Base-by-base conservation (phyloP, 176 grass and related monocot species). In the Oryza officinalis region DNA sequence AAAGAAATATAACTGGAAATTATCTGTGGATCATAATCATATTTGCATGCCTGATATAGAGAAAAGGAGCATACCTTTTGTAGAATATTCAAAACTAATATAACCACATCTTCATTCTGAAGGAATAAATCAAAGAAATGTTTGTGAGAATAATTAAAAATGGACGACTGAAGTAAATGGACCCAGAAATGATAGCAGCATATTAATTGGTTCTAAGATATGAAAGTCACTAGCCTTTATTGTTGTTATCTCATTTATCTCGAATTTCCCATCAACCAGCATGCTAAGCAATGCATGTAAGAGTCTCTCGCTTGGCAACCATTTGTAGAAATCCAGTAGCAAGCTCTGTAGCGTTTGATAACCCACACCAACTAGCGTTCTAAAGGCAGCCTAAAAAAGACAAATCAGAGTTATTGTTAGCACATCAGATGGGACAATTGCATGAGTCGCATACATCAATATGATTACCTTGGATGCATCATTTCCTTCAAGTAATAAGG, bases 51-150 rank as follows among this genome's bases (percentile, higher is more conserved):
- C 26, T 14, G 18, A 43, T 38, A 37, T 15, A 44, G 13, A 50
- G 52, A 80, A 12, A 60, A 38, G 30, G 44, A 60, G 22, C 22
- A 23, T 8, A 91, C 92, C 89, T 94, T 94, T 79, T 91, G 86
- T 32, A 94, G 43, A 77, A 94, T 74, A 79, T 94, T 91, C 30
- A 94, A 75, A 63, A 89, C 82, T 71, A 89, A 79, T 60, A 91
- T 40, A 83, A 94, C 86, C n/a, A 89, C 92, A 64, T 94, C 92
- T 91, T 94, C 92, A 80, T 91, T 94, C 89, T 94, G 89, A 70
- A 68, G 6, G 45, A 60, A 90, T 74, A 76, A 84, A 67, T 86
- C 67, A 47, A 77, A 31, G 52, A 81, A 84, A 87, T 10, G 68
- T 82, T 74, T 72, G 63, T 75, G 15, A 76, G 65, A 77, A 81